These are phyloP conservation scores for Poa pratensis DNA, from an alignment of 176 grass and related monocot species.

Conservation along the genomic window DNA sequence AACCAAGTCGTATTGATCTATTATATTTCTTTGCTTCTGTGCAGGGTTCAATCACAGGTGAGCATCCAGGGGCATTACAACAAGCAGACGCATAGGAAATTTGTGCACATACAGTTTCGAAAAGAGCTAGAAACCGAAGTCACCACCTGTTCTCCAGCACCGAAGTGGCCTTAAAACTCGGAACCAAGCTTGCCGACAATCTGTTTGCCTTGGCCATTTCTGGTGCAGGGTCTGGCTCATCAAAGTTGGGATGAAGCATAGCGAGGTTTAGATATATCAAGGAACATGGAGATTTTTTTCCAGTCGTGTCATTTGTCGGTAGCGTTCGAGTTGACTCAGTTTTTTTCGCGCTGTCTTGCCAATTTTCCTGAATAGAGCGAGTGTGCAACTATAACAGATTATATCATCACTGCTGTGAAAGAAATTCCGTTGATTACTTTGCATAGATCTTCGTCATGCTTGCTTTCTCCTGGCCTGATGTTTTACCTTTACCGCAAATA, in stretches of 20 bases:
- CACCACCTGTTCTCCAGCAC: slow-evolving; percentile 27
- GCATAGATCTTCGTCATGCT: neutral
- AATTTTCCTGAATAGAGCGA: slow-evolving; percentile 50
- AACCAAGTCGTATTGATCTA: neutral
- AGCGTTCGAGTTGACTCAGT: slow-evolving; percentile 11
- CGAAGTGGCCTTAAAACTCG: neutral
- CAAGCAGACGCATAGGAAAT: slow-evolving; percentile 19
- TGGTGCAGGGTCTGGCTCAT: slow-evolving; percentile 24
- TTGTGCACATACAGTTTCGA: slow-evolving; percentile 45
- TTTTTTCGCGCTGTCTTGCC: slow-evolving; percentile 39
- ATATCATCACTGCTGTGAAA: slow-evolving; percentile 30
- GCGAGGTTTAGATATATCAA: slow-evolving; percentile 38
- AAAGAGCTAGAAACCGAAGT: slow-evolving; percentile 37
- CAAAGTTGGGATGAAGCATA: slow-evolving; percentile 47
- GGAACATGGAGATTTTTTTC: slow-evolving; percentile 4
- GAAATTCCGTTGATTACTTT: slow-evolving; percentile 36
- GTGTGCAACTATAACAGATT: slow-evolving; percentile 39
- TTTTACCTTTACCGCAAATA: neutral
- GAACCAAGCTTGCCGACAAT: slow-evolving; percentile 38
- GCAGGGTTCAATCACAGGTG: slow-evolving; percentile 57
- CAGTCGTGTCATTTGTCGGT: slow-evolving; percentile 16
- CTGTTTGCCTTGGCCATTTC: slow-evolving; percentile 32
- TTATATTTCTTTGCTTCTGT: slow-evolving; percentile 3
- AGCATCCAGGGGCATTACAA: neutral
- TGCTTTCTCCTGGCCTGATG: neutral